phyloP scores from a whole-genome alignment of 2,329 filamentous ascomycete genomes.

The Malbranchea zuffiana region DNA sequence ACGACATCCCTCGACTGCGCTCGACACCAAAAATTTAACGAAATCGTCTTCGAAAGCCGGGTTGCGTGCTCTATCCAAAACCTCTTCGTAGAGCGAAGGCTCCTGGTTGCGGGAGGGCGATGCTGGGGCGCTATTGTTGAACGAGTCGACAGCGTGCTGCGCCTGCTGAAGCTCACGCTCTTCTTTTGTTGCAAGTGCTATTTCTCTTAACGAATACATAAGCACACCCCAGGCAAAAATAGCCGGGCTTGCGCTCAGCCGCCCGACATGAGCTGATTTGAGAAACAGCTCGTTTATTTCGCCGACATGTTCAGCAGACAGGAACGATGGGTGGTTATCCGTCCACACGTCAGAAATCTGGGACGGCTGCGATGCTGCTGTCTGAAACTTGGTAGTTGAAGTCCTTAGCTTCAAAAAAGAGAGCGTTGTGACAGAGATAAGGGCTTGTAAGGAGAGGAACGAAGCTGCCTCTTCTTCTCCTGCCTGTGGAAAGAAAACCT shows the following conservation, averaged over 20 bases:
- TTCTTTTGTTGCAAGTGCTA: conserved; percentile 52
- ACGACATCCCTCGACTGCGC: conserved; percentile 36
- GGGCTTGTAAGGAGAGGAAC: conserved; percentile 52
- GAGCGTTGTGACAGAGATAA: conserved; percentile 60
- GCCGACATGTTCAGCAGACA: conserved; percentile 57
- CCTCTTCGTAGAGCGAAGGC: conserved; percentile 37
- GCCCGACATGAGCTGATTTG: conserved; percentile 44
- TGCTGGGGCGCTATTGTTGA: conserved; percentile 28
- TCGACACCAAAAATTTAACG: conserved; percentile 38
- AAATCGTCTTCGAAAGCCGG: conserved; percentile 36
- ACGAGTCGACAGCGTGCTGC: conserved; percentile 32
- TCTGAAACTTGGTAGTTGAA: conserved; percentile 43
- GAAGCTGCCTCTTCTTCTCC: conserved; percentile 31
- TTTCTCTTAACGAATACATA: conserved; percentile 55
- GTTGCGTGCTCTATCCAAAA: conserved; percentile 37
- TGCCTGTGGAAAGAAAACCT: conserved; percentile 21
- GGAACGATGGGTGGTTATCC: conserved; percentile 48
- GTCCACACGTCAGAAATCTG: conserved; percentile 17
- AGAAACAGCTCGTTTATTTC: conserved; percentile 63
- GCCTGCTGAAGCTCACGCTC: conserved; percentile 35
- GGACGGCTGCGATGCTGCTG: conserved; percentile 15
- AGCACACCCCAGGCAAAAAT: conserved; percentile 75
- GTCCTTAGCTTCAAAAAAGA: conserved; percentile 59
- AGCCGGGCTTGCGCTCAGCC: conserved; percentile 58
- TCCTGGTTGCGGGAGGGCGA: conserved; percentile 25